These are phyloP conservation scores for Tolypocladium ophioglossoides DNA, from an alignment of 2,329 filamentous ascomycete species.

Conservation along the genomic window DNA sequence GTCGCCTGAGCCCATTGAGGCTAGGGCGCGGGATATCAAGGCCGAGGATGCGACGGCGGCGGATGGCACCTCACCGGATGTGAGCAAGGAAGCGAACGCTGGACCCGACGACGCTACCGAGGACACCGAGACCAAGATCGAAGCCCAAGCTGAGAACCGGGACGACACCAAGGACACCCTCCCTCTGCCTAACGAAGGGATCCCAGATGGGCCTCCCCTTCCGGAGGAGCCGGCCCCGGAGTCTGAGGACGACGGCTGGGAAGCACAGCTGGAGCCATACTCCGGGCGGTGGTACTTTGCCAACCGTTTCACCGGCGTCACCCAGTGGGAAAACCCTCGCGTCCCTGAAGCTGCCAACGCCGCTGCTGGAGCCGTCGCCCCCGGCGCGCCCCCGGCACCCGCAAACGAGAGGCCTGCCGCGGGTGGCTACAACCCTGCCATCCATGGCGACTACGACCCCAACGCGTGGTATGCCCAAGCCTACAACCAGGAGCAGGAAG, in stretches of 20 bases:
- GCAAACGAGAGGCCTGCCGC: slow-evolving; percentile 32
- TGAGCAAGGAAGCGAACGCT: background rate
- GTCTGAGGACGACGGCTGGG: slow-evolving; percentile 68
- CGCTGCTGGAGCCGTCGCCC: slow-evolving; percentile 11
- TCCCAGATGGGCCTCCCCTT: slow-evolving; percentile 24
- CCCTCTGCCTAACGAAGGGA: slow-evolving; percentile 25
- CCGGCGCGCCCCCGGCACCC: slow-evolving; percentile 21
- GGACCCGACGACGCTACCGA: background rate
- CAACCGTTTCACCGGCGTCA: slow-evolving; percentile 65
- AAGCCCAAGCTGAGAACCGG: slow-evolving; percentile 2
- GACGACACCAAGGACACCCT: slow-evolving; percentile 14
- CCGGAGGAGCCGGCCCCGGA: slow-evolving; percentile 32
- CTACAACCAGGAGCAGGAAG: slow-evolving; percentile 24
- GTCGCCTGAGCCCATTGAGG: slow-evolving; percentile 5
- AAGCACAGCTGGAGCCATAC: slow-evolving; percentile 62
- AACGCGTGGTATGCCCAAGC: slow-evolving; percentile 84
- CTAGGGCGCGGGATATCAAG: slow-evolving; percentile 4
- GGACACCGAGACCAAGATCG: background rate
- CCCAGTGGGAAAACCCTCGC: slow-evolving; percentile 83
- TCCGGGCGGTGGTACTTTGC: slow-evolving; percentile 70
- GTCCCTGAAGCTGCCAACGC: slow-evolving; percentile 36
- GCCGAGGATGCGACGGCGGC: slow-evolving; percentile 6
- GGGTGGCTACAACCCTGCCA: slow-evolving; percentile 87
- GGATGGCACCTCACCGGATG: background rate
- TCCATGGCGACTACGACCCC: slow-evolving; percentile 94